Conservation (phyloP, 1,139 yeast genomes). For the Sugiyamaella xylanicola region DNA sequence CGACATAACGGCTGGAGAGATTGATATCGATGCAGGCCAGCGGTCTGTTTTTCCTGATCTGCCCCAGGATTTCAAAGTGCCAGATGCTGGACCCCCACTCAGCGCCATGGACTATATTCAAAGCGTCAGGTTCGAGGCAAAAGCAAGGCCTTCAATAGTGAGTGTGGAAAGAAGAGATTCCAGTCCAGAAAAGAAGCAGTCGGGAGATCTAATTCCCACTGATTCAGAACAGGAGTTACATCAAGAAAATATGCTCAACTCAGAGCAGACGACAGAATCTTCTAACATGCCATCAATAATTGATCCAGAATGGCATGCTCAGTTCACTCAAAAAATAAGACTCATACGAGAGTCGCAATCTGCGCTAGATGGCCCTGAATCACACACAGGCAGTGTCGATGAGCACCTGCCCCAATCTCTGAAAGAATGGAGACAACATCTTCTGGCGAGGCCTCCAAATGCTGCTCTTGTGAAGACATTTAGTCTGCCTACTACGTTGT, state of each 20-base stretch:
- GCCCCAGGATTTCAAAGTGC: background rate
- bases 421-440: slow-evolving; percentile 32
- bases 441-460: slow-evolving; percentile 24
- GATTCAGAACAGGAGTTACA: background rate
- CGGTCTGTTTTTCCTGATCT: slow-evolving; percentile 15
- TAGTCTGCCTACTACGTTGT: slow-evolving; percentile 29
- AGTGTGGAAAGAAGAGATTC: slow-evolving; percentile 10
- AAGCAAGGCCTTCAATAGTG: slow-evolving; percentile 27
- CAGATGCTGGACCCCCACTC: slow-evolving; percentile 24
- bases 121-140: slow-evolving; percentile 34
- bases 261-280: background rate
- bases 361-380: background rate
- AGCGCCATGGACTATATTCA: slow-evolving; percentile 32
- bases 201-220: background rate
- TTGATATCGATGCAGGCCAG: slow-evolving; percentile 11
- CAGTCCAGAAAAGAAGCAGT: too few species aligned
- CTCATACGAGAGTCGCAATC: background rate
- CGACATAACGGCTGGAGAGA: background rate
- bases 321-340: slow-evolving; percentile 12
- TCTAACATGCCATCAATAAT: background rate
- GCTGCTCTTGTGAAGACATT: slow-evolving; percentile 22
- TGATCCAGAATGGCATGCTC: slow-evolving; percentile 4
- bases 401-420: slow-evolving; percentile 30
- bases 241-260: background rate
- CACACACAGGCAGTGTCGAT: background rate